These are phyloP conservation scores for Penicillium olsonii DNA, from an alignment of 2,329 filamentous ascomycete species.

Conservation along the genomic window DNA sequence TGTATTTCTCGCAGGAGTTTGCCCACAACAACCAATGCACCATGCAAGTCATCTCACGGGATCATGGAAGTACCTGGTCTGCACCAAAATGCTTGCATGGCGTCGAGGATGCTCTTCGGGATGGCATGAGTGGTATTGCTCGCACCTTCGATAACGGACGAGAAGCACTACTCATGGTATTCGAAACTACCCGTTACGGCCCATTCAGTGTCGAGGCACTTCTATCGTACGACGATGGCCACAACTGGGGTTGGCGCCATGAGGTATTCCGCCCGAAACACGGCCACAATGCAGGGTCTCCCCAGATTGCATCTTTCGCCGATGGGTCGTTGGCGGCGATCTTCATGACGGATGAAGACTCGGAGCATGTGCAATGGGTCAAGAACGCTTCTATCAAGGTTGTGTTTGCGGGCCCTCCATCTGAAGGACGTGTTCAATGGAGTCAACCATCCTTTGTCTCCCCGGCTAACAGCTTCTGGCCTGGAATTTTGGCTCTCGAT, in stretches of 20 bases:
- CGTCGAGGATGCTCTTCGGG: constrained; percentile 36
- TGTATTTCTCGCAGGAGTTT: constrained; percentile 52
- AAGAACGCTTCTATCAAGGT: constrained; percentile 45
- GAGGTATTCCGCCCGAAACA: constrained; percentile 43
- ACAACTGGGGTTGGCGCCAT: constrained; percentile 44
- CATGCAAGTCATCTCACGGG: constrained; percentile 49
- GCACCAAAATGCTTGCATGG: constrained; percentile 45
- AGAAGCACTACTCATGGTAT: constrained; percentile 48
- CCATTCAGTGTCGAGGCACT: constrained; percentile 49
- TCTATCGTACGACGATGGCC: constrained; percentile 48
- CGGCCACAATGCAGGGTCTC: constrained; percentile 48
- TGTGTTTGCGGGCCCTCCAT: constrained; percentile 39
- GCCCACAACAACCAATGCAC: constrained; percentile 52
- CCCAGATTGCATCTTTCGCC: constrained; percentile 47
- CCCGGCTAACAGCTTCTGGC: constrained; percentile 40
- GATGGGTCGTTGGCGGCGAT: constrained; percentile 45
- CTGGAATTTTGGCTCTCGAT: constrained; percentile 38
- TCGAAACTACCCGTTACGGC: constrained; percentile 48
- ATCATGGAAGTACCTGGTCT: constrained; percentile 49
- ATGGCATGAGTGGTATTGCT: constrained; percentile 49
- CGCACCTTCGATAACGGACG: constrained; percentile 33
- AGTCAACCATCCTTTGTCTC: constrained; percentile 33
- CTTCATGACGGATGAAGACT: constrained; percentile 53
- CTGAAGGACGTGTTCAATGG: constrained; percentile 39
- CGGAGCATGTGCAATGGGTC: constrained; percentile 40